These are phyloP conservation scores for Collybiopsis confluens DNA, from an alignment of 768 basidiomycete species.

Conservation along the genomic window DNA sequence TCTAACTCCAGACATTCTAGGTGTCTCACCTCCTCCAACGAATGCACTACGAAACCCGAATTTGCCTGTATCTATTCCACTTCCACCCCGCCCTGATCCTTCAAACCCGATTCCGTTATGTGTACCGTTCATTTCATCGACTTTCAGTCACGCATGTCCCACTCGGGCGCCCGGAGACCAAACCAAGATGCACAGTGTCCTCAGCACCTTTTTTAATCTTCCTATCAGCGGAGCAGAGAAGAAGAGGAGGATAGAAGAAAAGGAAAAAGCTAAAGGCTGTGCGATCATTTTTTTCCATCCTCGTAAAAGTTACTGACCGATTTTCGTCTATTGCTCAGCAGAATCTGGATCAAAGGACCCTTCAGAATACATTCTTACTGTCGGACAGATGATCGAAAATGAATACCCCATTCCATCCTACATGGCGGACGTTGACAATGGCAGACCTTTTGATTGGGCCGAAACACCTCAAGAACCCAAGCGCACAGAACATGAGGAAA, in stretches of 20 bases:
- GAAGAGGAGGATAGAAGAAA: slow-evolving; percentile 48
- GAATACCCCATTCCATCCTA: slow-evolving; percentile 90
- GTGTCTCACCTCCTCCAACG: slow-evolving; percentile 67
- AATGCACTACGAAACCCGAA: slow-evolving; percentile 57
- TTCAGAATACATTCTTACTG: slow-evolving; percentile 64
- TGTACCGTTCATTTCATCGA: slow-evolving; percentile 63
- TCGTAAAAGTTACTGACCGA: background rate
- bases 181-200: slow-evolving; percentile 78
- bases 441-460: slow-evolving; percentile 69
- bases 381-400: slow-evolving; percentile 90
- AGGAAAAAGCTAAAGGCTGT: slow-evolving; percentile 13
- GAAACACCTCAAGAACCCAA: slow-evolving; percentile 62
- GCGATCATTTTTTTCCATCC: slow-evolving; percentile 26
- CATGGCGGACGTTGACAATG: slow-evolving; percentile 59
- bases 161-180: slow-evolving; percentile 90
- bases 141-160: slow-evolving; percentile 91
- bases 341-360: slow-evolving; percentile 42
- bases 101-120: background rate
- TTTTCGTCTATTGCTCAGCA: background rate
- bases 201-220: slow-evolving; percentile 76
- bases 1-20: slow-evolving; percentile 68
- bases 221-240: slow-evolving; percentile 81
- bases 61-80: slow-evolving; percentile 46
- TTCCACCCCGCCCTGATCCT: slow-evolving; percentile 14
- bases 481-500: slow-evolving; percentile 22